phyloP scores from a whole-genome alignment of 139 green algal species.

The Chlorella vulgaris region DNA sequence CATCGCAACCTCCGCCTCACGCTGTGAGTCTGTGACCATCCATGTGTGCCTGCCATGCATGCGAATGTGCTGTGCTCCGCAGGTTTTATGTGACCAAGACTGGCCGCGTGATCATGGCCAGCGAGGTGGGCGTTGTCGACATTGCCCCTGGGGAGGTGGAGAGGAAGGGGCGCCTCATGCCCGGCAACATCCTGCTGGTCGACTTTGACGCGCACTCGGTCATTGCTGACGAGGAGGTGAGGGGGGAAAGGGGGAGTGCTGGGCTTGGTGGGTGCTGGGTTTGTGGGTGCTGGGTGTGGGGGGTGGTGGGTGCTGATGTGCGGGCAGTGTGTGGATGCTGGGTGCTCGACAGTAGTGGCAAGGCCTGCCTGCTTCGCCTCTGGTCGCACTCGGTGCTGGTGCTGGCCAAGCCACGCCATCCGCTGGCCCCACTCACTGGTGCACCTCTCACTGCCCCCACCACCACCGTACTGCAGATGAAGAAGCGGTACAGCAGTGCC shows the following conservation, averaged over 20 bases:
- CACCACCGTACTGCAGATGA: conserved; percentile 52
- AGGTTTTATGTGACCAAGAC: conserved; percentile 94
- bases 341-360: too few species aligned
- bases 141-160: conserved; percentile 78
- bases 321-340: too few species aligned
- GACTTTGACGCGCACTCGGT: conserved; percentile 91
- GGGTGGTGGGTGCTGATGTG: neutral
- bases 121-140: conserved; percentile 94
- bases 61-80: too few species aligned
- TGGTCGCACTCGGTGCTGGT: too few species aligned
- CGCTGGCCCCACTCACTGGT: neutral
- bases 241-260: neutral
- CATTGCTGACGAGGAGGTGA: conserved; percentile 76
- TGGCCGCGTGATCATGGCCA: conserved; percentile 69
- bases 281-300: neutral
- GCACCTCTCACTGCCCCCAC: neutral
- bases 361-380: too few species aligned
- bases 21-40: too few species aligned
- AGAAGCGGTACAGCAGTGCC: conserved; percentile 67
- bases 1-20: too few species aligned
- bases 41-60: too few species aligned
- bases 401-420: too few species aligned
- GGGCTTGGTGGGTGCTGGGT: neutral
- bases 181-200: conserved; percentile 97
- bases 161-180: conserved; percentile 92